Percentiles rank a stretch among this genome's conserved stretches.
Evolutionary conservation across 2,329 filamentous ascomycete species (phyloP).

Genomic region (Penicillium occitanis): DNA sequence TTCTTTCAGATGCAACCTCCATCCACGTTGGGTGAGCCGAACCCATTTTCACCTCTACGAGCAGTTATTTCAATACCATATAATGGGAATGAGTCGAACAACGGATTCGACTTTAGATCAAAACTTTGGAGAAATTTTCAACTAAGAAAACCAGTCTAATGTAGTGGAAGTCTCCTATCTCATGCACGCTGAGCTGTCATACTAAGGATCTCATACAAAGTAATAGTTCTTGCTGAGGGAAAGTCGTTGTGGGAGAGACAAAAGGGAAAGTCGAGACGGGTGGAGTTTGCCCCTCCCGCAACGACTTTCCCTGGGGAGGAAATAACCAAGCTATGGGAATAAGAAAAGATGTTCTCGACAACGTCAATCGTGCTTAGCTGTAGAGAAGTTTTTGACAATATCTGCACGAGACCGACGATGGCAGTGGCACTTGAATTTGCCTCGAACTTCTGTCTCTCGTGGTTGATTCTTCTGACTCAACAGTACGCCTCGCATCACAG

Average conservation of each 20-base stretch:
- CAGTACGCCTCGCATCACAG: neutral
- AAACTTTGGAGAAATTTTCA: neutral
- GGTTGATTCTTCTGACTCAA: neutral
- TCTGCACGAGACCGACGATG: neutral
- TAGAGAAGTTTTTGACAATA: neutral
- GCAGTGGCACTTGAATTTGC: too few relatives aligned
- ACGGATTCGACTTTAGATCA: neutral
- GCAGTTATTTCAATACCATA: neutral
- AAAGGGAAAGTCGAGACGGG: constrained; percentile 11
- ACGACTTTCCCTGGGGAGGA: neutral
- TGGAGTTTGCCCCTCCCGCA: constrained; percentile 7
- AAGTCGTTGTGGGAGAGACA: neutral
- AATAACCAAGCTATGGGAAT: neutral
- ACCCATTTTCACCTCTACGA: neutral
- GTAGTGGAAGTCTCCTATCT: neutral
- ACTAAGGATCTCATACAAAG: neutral
- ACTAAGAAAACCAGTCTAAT: neutral
- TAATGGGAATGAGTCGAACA: neutral
- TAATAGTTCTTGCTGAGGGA: neutral
- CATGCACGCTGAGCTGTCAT: neutral
- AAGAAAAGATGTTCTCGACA: neutral
- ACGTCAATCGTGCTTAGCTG: neutral
- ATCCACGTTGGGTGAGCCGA: constrained; percentile 11
- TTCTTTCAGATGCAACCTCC: constrained; percentile 10
- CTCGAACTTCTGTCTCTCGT: neutral